Evolutionary conservation across 1,139 yeast genomes (phyloP).

Genomic region (Yamadazyma mexicana): DNA sequence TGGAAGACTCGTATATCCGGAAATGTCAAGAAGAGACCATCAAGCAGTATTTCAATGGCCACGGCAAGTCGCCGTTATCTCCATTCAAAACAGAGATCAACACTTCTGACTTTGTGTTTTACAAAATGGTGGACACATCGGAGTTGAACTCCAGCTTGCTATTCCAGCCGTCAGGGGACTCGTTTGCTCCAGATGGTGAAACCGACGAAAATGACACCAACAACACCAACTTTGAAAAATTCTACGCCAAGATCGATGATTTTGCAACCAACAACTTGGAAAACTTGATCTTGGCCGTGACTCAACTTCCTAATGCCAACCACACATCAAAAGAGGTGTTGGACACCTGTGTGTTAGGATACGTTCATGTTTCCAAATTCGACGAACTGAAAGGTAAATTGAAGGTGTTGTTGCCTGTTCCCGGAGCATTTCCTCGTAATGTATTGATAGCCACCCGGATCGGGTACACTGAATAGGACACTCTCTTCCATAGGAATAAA

Average conservation of each 20-base stretch:
- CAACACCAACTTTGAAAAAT: slow-evolving; percentile 36
- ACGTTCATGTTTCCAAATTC: slow-evolving; percentile 49
- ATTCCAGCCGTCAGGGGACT: slow-evolving; percentile 49
- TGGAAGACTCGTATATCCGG: slow-evolving; percentile 69
- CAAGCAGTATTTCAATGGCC: slow-evolving; percentile 89
- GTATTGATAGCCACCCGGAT: slow-evolving; percentile 29
- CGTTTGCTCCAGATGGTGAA: slow-evolving; percentile 35
- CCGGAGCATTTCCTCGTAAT: slow-evolving; percentile 72
- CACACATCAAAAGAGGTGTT: slow-evolving; percentile 49
- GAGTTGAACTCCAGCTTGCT: slow-evolving; percentile 39
- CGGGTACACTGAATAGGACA: slow-evolving; percentile 28
- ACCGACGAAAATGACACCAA: slow-evolving; percentile 22
- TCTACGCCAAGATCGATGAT: slow-evolving; percentile 36
- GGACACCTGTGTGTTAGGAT: slow-evolving; percentile 66
- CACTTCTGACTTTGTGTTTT: slow-evolving; percentile 35
- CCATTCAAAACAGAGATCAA: slow-evolving; percentile 60
- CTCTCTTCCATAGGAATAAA: neutral
- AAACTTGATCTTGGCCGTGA: slow-evolving; percentile 71
- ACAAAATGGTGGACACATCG: slow-evolving; percentile 37
- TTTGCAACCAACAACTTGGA: slow-evolving; percentile 60
- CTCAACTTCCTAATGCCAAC: slow-evolving; percentile 60
- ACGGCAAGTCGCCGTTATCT: slow-evolving; percentile 61
- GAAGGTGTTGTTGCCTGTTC: slow-evolving; percentile 80
- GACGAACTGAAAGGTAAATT: slow-evolving; percentile 71
- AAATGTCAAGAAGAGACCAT: slow-evolving; percentile 74